Evolutionary conservation across 257 asterid genomes (phyloP).

Genomic region (Petrea volubilis): DNA sequence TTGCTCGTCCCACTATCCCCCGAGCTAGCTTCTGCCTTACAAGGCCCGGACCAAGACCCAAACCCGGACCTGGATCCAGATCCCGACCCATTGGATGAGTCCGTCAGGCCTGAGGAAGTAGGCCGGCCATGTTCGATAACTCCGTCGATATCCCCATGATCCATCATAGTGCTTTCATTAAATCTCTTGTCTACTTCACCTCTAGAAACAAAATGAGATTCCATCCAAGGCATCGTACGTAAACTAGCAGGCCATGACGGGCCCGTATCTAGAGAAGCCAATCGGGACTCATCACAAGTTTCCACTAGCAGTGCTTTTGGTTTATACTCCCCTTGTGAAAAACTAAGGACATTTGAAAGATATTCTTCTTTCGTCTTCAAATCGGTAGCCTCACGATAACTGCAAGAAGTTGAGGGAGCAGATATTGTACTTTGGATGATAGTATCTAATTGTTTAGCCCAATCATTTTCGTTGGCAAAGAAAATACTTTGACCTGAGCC

Average conservation of each 20-base stretch:
- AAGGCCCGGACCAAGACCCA: constrained; percentile 24
- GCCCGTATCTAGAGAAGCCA: constrained; percentile 38
- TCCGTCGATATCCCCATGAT: constrained; percentile 31
- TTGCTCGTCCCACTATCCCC: constrained; percentile 36
- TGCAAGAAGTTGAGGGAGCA: constrained; percentile 21
- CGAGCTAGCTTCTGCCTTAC: background rate
- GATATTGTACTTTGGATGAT: constrained; percentile 13
- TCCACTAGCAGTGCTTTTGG: background rate
- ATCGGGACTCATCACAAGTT: constrained; percentile 25
- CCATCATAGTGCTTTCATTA: constrained; percentile 9
- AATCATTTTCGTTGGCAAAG: constrained; percentile 13
- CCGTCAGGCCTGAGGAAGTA: constrained; percentile 46
- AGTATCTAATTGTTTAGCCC: constrained; percentile 6
- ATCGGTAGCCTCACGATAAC: constrained; percentile 9
- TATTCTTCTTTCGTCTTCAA: constrained; percentile 45
- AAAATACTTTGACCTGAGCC: constrained; percentile 18
- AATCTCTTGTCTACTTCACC: constrained; percentile 17
- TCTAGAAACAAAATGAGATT: background rate
- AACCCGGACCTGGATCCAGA: too few relatives aligned
- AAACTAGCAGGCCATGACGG: constrained; percentile 38
- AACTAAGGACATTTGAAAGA: background rate
- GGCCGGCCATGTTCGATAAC: constrained; percentile 35
- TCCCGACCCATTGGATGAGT: constrained; percentile 46
- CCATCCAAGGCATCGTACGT: constrained; percentile 28
- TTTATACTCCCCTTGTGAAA: constrained; percentile 18